Percentiles rank a stretch among this genome's conserved stretches.
phyloP scores from a whole-genome alignment of 1,284 basidiomycete species.

The Trametes pubescens region DNA sequence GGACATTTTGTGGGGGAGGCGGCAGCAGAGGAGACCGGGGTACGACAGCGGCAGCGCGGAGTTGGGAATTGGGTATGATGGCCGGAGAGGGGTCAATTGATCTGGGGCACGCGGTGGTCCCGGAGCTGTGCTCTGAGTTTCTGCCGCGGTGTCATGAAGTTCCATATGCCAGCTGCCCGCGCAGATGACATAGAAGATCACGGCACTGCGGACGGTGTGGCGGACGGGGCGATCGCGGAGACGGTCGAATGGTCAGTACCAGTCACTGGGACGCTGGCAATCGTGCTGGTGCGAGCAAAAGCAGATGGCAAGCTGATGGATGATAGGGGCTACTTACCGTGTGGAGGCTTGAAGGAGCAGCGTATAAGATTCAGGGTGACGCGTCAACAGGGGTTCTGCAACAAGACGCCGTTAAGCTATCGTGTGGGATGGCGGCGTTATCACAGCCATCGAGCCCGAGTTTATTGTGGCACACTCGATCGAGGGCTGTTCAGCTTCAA shows the following conservation, averaged over 20 bases:
- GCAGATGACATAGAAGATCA: constrained; percentile 6
- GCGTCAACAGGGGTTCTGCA: neutral
- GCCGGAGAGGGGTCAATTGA: constrained; percentile 12
- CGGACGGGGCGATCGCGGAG: neutral
- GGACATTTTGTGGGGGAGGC: neutral
- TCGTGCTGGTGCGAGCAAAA: neutral
- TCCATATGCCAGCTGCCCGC: neutral
- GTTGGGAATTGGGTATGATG: constrained; percentile 10
- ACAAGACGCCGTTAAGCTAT: constrained; percentile 14
- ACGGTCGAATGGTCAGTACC: too few relatives aligned
- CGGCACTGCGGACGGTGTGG: neutral
- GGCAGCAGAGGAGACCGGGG: neutral
- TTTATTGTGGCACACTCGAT: constrained; percentile 7
- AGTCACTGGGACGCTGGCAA: neutral
- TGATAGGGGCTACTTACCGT: neutral
- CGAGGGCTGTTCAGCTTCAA: neutral
- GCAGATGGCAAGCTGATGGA: too few relatives aligned
- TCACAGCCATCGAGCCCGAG: neutral
- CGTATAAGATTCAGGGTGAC: neutral
- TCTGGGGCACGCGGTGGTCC: neutral
- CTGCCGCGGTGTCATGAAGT: neutral
- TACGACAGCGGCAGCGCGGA: constrained; percentile 3
- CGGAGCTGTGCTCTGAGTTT: neutral
- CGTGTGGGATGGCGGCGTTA: neutral
- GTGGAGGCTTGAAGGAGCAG: neutral